These are phyloP conservation scores for Nyctanthes arbortristis DNA, from an alignment of 257 asterid species.

Conservation along the genomic window DNA sequence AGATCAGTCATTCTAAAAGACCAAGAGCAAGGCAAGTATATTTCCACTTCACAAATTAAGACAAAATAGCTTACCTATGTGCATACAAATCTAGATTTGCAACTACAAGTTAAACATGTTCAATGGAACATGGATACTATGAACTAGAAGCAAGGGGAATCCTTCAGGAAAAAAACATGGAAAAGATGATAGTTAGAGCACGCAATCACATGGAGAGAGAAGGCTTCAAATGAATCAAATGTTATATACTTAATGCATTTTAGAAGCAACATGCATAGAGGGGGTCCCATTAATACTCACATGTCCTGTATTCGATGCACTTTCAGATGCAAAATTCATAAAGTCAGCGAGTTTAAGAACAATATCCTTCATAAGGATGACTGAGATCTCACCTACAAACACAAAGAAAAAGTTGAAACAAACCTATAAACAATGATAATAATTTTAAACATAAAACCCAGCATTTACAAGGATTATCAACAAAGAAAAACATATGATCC, in stretches of 20 bases:
- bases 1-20: background rate
- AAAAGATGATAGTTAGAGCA: background rate
- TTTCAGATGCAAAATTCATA: conserved; percentile 49
- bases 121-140: background rate
- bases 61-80: background rate
- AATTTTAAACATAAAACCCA: background rate
- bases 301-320: conserved; percentile 45
- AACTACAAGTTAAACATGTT: background rate
- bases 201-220: background rate
- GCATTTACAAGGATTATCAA: background rate
- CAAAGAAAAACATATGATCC: background rate
- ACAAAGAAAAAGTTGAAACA: conserved; percentile 17
- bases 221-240: no score
- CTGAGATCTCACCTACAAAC: conserved; percentile 53
- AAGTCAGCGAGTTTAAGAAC: conserved; percentile 74
- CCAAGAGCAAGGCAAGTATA: no score
- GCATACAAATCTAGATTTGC: background rate
- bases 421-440: conserved; percentile 5
- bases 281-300: conserved; percentile 46
- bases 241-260: no score
- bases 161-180: background rate
- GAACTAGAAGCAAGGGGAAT: background rate
- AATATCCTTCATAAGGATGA: conserved; percentile 58
- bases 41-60: background rate
- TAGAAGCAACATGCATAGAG: no score